phyloP scores from a whole-genome alignment of 1,139 yeast genomes.

The Geotrichum europaeum region DNA sequence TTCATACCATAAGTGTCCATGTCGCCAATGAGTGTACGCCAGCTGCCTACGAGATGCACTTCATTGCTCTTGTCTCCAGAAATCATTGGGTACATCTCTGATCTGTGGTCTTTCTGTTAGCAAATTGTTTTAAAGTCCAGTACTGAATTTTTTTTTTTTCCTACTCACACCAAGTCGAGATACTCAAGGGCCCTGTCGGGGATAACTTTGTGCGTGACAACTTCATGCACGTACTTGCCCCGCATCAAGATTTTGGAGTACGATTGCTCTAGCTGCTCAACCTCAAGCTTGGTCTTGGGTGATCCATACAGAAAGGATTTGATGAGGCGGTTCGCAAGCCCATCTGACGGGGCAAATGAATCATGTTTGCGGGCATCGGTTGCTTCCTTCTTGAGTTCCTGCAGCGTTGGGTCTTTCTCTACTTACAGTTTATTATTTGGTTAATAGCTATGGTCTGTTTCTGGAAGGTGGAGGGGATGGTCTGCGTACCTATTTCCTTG shows the following conservation, averaged over 20 bases:
- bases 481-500: slow-evolving; percentile 19
- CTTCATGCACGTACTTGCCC: slow-evolving; percentile 41
- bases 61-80: slow-evolving; percentile 33
- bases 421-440: neutral
- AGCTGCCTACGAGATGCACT: slow-evolving; percentile 39
- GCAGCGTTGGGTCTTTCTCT: slow-evolving; percentile 14
- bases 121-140: neutral
- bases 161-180: slow-evolving; percentile 30
- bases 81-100: slow-evolving; percentile 34
- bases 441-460: neutral
- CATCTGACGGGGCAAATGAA: slow-evolving; percentile 13
- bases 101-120: neutral
- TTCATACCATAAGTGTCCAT: slow-evolving; percentile 31
- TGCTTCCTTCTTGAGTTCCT: slow-evolving; percentile 21
- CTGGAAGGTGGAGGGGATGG: neutral
- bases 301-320: slow-evolving; percentile 39
- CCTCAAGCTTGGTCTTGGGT: slow-evolving; percentile 33
- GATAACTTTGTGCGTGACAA: slow-evolving; percentile 36
- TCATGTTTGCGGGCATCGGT: slow-evolving; percentile 12
- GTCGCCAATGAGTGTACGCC: slow-evolving; percentile 41
- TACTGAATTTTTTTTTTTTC: neutral
- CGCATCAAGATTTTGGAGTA: slow-evolving; percentile 37
- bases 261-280: slow-evolving; percentile 33
- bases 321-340: slow-evolving; percentile 26
- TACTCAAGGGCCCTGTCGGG: slow-evolving; percentile 37